Evolutionary conservation across 1,284 basidiomycete genomes (phyloP).

Genomic region (Sanghuangporus sanghuang): DNA sequence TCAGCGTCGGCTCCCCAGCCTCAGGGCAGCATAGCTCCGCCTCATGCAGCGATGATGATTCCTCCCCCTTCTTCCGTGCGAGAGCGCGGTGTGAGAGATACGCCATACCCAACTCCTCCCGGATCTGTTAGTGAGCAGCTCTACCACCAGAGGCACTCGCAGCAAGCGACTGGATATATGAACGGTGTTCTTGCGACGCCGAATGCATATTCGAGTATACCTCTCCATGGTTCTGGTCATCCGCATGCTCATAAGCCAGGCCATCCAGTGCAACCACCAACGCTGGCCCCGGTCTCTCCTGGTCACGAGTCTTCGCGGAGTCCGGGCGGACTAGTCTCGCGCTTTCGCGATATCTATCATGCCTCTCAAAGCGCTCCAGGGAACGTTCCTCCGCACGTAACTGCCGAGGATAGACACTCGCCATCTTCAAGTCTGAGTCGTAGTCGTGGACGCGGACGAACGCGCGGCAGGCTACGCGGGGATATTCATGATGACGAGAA

Average conservation of each 20-base stretch:
- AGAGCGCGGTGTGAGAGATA: slow-evolving; percentile 6
- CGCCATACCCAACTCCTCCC: slow-evolving; percentile 14
- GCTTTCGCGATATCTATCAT: slow-evolving; percentile 7
- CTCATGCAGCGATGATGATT: background rate
- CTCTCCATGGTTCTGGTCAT: background rate
- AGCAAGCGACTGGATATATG: background rate
- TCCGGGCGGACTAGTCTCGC: slow-evolving; percentile 1
- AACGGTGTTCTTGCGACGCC: background rate
- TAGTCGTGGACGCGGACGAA: background rate
- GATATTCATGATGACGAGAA: background rate
- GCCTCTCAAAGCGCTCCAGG: background rate
- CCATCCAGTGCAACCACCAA: background rate
- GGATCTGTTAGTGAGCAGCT: slow-evolving; percentile 3
- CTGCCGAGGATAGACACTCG: background rate
- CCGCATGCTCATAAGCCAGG: background rate
- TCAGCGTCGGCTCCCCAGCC: slow-evolving; percentile 8
- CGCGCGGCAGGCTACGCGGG: background rate
- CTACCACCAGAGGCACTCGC: background rate
- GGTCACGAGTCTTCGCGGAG: background rate
- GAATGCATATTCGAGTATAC: background rate
- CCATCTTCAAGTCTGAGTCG: background rate
- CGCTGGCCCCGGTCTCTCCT: background rate
- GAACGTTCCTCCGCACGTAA: background rate
- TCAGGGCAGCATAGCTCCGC: background rate
- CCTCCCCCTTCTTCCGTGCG: background rate